Conservation (phyloP, 108 stramenopile genomes). For the Cyclotella baltica region DNA sequence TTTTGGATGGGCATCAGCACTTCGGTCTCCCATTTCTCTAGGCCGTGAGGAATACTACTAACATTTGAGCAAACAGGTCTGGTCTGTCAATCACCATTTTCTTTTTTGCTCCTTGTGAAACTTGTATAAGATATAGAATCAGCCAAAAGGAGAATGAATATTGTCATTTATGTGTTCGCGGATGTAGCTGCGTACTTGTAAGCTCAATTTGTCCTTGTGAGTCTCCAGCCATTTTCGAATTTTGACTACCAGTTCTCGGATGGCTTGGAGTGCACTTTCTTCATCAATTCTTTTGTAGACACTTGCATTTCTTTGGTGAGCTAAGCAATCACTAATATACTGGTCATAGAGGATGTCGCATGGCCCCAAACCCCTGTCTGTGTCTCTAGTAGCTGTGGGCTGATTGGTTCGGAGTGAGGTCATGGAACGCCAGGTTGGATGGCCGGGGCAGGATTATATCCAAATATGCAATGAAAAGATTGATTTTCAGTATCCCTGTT, state of each 20-base stretch:
- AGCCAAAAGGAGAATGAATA: not conserved
- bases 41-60: not conserved
- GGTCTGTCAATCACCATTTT: not conserved
- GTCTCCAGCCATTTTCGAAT: not conserved
- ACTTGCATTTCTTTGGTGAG: not conserved
- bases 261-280: not conserved
- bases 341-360: not conserved
- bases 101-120: no score
- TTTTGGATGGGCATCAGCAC: no score
- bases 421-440: not conserved
- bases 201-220: no score
- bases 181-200: no score
- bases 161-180: not conserved
- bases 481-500: no score
- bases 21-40: slow-evolving; percentile 3
- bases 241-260: not conserved
- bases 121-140: no score
- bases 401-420: not conserved
- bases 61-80: slow-evolving; percentile 12
- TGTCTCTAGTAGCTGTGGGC: not conserved
- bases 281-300: not conserved
- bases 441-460: not conserved
- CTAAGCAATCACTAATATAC: not conserved
- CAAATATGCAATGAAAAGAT: no score
- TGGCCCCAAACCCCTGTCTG: not conserved